Percentiles rank a stretch among this genome's conserved stretches.
phyloP scores from a whole-genome alignment of 345 rosid genomes.

The Toxicodendron radicans region DNA sequence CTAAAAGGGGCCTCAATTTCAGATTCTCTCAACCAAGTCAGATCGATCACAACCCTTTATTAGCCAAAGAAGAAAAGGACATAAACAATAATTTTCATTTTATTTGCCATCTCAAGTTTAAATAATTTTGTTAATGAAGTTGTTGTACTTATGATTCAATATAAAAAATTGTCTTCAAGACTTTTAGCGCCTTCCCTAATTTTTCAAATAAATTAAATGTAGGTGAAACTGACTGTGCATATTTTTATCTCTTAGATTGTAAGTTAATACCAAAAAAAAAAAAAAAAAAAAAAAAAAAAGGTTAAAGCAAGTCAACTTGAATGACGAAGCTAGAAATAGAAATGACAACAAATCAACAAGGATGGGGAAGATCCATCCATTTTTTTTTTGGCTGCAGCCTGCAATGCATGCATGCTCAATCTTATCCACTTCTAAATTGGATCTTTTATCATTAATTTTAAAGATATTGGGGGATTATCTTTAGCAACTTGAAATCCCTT shows the following conservation, averaged over 20 bases:
- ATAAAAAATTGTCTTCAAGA: no score
- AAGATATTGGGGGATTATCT: no score
- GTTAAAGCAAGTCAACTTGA: slow-evolving; percentile 9
- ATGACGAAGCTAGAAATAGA: slow-evolving; percentile 1
- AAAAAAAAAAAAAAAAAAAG: background rate
- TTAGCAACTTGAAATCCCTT: no score
- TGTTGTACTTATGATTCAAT: background rate
- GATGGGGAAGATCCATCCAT: background rate
- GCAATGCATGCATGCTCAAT: background rate
- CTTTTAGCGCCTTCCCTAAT: background rate
- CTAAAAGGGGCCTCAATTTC: background rate
- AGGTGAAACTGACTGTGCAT: background rate
- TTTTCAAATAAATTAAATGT: background rate
- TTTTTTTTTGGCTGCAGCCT: background rate
- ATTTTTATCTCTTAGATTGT: background rate
- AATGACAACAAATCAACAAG: background rate
- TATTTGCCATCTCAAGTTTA: background rate
- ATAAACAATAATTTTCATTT: background rate
- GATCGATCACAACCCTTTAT: background rate
- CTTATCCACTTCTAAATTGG: background rate
- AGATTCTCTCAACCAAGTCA: slow-evolving; percentile 1
- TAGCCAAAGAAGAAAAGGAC: background rate
- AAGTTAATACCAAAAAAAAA: background rate
- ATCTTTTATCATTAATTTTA: background rate
- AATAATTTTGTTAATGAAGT: background rate